Conservation (phyloP, 192 early-diverging fungal species). For the Umbelopsis sp. region DNA sequence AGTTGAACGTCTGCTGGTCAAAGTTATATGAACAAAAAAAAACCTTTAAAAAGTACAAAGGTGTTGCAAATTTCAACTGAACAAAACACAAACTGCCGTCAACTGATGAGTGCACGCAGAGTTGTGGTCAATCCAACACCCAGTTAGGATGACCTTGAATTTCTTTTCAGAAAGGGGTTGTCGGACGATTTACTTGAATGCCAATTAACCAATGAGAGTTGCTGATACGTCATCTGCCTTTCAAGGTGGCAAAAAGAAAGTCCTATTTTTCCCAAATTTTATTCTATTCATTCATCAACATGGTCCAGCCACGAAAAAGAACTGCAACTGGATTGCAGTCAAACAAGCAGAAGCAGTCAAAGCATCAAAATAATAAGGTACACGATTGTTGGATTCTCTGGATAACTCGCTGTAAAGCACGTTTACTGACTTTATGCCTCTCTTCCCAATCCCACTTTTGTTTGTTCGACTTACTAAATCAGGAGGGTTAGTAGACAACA, state of each 20-base stretch:
- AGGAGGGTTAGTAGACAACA: too few relatives aligned
- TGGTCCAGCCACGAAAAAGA: constrained; percentile 16
- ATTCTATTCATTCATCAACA: background rate
- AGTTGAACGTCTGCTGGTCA: too few relatives aligned
- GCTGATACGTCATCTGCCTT: constrained; percentile 8
- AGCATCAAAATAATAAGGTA: background rate
- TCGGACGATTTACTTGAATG: constrained; percentile 1
- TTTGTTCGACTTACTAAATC: too few relatives aligned
- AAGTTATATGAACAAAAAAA: too few relatives aligned
- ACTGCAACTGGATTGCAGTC: constrained; percentile 10
- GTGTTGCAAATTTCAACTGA: too few relatives aligned
- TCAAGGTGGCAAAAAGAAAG: background rate
- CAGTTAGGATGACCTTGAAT: background rate
- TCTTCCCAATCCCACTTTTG: too few relatives aligned
- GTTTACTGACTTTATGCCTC: too few relatives aligned
- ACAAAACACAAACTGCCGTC: too few relatives aligned
- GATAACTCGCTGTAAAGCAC: too few relatives aligned
- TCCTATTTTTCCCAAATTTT: background rate
- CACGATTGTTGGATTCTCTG: too few relatives aligned
- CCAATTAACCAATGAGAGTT: background rate
- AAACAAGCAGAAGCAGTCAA: background rate
- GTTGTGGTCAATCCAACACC: background rate
- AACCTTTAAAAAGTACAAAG: too few relatives aligned
- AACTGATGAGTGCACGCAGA: too few relatives aligned
- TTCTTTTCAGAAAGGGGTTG: constrained; percentile 15